phyloP scores from a whole-genome alignment of 306 rosid species.

The Begonia loranthoides region DNA sequence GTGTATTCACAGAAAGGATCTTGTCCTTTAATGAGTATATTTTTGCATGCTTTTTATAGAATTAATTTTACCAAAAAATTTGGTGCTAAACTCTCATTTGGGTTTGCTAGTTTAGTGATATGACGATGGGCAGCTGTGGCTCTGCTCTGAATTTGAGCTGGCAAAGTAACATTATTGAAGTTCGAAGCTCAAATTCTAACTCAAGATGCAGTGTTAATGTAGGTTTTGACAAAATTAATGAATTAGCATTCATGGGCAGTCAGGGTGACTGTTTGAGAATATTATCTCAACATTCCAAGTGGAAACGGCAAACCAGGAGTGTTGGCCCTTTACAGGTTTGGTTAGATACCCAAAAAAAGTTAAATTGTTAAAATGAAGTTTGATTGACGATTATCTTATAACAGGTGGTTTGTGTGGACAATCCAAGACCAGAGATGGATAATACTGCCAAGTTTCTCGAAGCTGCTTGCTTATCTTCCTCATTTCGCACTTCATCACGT shows the following conservation, averaged over 20 bases:
- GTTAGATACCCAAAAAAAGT: background rate
- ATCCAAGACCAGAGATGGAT: conserved; percentile 79
- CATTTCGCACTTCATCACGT: conserved; percentile 52
- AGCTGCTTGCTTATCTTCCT: conserved; percentile 73
- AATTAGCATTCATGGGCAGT: conserved; percentile 37
- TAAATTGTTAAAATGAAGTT: too few relatives aligned
- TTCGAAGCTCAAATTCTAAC: conserved; percentile 11
- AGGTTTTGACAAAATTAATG: conserved; percentile 15
- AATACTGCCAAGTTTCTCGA: conserved; percentile 64
- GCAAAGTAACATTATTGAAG: conserved; percentile 9
- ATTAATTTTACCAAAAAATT: too few relatives aligned
- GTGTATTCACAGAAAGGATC: too few relatives aligned
- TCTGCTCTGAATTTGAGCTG: conserved; percentile 45
- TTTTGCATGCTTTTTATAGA: too few relatives aligned
- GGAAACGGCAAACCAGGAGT: conserved; percentile 21
- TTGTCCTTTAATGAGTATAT: too few relatives aligned
- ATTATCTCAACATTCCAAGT: conserved; percentile 14
- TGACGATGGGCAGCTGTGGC: conserved; percentile 47
- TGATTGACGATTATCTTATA: background rate
- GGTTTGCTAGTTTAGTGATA: conserved; percentile 12
- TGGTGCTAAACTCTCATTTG: too few relatives aligned
- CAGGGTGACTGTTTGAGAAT: conserved; percentile 29
- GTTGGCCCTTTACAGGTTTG: conserved; percentile 37
- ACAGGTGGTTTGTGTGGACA: conserved; percentile 62
- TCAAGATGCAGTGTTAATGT: conserved; percentile 12